phyloP scores from a whole-genome alignment of 2,329 filamentous ascomycete genomes.

The Penicillium hordei region DNA sequence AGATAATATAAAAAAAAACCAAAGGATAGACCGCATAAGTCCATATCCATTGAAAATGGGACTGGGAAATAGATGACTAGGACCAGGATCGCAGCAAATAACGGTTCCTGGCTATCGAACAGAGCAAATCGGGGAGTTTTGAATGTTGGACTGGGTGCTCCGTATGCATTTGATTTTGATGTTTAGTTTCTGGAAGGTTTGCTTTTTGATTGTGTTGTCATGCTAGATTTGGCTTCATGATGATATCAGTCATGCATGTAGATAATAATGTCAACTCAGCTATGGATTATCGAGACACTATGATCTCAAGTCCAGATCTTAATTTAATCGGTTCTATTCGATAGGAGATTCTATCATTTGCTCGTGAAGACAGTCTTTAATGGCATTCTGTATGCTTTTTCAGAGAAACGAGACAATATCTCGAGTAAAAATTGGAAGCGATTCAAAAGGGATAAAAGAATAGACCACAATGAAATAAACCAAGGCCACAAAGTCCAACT shows the following conservation, averaged over 20 bases:
- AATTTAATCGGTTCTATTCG: background rate
- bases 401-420: background rate
- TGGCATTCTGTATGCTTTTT: slow-evolving; percentile 21
- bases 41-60: slow-evolving; percentile 8
- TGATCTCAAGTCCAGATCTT: slow-evolving; percentile 1
- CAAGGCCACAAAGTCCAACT: slow-evolving; percentile 7
- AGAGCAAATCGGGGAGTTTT: slow-evolving; percentile 24
- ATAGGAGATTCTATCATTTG: background rate
- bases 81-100: slow-evolving; percentile 24
- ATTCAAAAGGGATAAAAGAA: background rate
- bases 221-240: background rate
- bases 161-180: background rate
- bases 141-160: background rate
- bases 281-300: background rate
- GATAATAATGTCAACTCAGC: background rate
- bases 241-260: background rate
- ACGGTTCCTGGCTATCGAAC: slow-evolving; percentile 21
- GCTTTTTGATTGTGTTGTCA: background rate
- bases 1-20: background rate
- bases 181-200: background rate
- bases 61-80: slow-evolving; percentile 12
- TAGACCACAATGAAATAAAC: slow-evolving; percentile 11
- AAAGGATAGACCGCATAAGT: background rate
- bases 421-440: background rate
- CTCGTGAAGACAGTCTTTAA: slow-evolving; percentile 8